Evolutionary conservation across 2,329 filamentous ascomycete genomes (phyloP), one percentile per base, ranked within the genome.

Genomic region (Cryphonectria carpinicola): DNA sequence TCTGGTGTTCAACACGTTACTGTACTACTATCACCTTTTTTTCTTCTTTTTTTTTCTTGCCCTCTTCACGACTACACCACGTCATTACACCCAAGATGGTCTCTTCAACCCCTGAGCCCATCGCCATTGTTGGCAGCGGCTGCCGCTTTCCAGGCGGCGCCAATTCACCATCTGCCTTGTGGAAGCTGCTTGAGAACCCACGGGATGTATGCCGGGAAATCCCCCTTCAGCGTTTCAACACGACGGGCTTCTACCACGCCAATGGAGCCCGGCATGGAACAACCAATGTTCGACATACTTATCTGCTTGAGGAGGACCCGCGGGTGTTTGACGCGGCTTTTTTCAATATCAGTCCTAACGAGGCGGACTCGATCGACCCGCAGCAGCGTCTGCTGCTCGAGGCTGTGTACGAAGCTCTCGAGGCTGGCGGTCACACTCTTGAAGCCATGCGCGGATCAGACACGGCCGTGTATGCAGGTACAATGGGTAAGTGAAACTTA

Each of bases 51-150:
- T 14, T 46, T 14, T 14, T 46, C 41, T 14, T 4, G 11, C 41
- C 4, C 46, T 17, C 6, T 22, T 49, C 46, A 22, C 46, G 46
- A 19, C 19, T n/a, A 1, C 19, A 49, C 19, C 19, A 49, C 19
- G 8, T 49, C 14, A 22, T 19, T 10, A 22, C 46, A 22, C 19
- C 19, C 46, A 22, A n/a, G 46, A 49, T 49, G 46, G 56, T 37
- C 56, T 60, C 56, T 4, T 60, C 56, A 35, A 11, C 1, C 56
- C 8, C 56, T 4, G 79, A 81, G 68, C 80, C 81, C 37, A 83
- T 84, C 69, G 82, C 81, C 22, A 78, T 84, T 32, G 75, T 84
- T 63, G 82, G 82, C 67, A 79, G 39, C 22, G 80, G 76, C 13
- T 83, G 81, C 73, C 78, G 81, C 8, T 81, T 83, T 39, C 79